Base-by-base conservation (phyloP, 306 rosid genomes). In the Rosa persica region DNA sequence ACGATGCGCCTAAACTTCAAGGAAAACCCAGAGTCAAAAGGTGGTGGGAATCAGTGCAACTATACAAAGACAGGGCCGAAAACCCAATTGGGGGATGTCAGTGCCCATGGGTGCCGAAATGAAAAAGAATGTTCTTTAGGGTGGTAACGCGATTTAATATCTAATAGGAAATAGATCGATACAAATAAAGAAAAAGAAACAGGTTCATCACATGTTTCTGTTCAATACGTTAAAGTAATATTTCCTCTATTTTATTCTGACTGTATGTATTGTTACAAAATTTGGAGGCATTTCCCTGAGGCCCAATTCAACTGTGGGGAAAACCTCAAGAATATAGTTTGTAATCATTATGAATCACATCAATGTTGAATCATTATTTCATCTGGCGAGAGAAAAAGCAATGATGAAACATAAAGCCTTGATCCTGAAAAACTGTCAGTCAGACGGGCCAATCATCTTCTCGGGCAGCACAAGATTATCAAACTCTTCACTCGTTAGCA, bases 381-480 rank as follows among this genome's bases (percentile, higher is more conserved):
- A 77, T 47, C 72, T 4, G 16, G 8, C 16, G 74, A 52, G 47
- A 43, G 3, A 46, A 84, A 67, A 67, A 51, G 46, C 48, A 51
- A 58, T 67, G 58, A 23, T 2, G 34, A 39, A 79, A 64, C 54
- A 22, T 54, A 15, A 23, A 8, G 77, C 67, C 72, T 47, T 39
- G 49, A 25, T 13, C 58, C 69, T 2, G 76, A 76, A 9, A 30
- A 36, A 76, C 69, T 19, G 83, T 36, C 75, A 48, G 81, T 81
- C 96, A 25, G 94, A 47, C 61, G 99, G 99, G 79, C 99, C 98
- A 72, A 96, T 81, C 99, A 96, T 96, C 85, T 96, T 91, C 89
- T 91, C 97, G 6, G 98, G 99, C 79, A 96, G 98, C 86, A 96
- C 99, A 52, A 91, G 93, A 66, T 51, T 86, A 85, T 96, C 97